Evolutionary conservation across 257 asterid genomes (phyloP).

Genomic region (Solanum tarapatanum): DNA sequence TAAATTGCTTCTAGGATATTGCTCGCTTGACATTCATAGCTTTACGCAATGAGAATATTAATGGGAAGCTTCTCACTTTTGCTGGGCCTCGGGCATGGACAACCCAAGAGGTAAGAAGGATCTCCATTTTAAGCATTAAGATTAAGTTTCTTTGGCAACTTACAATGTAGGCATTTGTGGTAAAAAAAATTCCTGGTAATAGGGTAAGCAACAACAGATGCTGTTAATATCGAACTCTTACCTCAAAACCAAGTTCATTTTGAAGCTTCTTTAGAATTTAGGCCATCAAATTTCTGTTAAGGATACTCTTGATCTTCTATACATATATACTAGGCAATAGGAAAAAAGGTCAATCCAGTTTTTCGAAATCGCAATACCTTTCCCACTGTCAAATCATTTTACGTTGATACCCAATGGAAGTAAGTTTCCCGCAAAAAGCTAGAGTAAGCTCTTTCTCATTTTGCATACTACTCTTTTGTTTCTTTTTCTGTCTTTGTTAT

Average conservation of each 20-base stretch:
- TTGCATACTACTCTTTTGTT: background rate
- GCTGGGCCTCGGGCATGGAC: slow-evolving; percentile 99
- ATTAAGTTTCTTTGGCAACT: background rate
- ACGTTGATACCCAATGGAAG: background rate
- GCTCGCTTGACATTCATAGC: slow-evolving; percentile 94
- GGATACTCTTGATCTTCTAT: background rate
- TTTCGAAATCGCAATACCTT: background rate
- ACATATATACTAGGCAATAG: background rate
- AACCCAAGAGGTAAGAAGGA: slow-evolving; percentile 75
- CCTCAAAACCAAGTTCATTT: background rate
- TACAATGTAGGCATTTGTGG: background rate
- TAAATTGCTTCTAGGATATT: slow-evolving; percentile 51
- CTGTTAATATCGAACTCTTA: background rate
- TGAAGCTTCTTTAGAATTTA: background rate
- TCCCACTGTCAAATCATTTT: background rate
- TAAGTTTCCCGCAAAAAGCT: background rate
- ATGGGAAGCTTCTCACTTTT: slow-evolving; percentile 81
- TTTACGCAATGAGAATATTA: slow-evolving; percentile 70
- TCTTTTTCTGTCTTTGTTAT: background rate
- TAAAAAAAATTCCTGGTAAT: background rate
- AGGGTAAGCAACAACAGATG: background rate
- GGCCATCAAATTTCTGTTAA: background rate
- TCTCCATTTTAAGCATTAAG: background rate
- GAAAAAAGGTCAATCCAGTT: background rate
- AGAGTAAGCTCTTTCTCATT: background rate